Evolutionary conservation across 2,329 filamentous ascomycete species (phyloP).

Genomic region (Fusarium subtropicale): DNA sequence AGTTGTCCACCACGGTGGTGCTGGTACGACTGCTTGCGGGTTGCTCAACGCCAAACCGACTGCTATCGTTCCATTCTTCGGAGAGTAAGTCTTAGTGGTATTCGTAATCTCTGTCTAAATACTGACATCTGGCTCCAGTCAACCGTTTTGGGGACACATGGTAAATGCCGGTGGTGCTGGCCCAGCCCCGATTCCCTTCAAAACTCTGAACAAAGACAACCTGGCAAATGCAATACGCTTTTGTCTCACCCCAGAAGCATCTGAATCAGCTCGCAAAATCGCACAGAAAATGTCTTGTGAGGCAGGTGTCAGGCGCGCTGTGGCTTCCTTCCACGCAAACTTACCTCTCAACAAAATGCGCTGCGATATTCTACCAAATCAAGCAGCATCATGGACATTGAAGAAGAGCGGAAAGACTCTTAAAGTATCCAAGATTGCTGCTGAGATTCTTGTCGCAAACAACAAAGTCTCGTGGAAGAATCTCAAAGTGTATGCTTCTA

Average conservation of each 20-base stretch:
- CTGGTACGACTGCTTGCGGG: not conserved
- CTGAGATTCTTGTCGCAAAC: slow-evolving; percentile 21
- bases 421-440: slow-evolving; percentile 31
- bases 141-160: slow-evolving; percentile 42
- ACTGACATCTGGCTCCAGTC: not conserved
- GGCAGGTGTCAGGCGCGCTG: slow-evolving; percentile 31
- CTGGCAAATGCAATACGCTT: slow-evolving; percentile 26
- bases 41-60: not conserved
- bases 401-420: slow-evolving; percentile 14
- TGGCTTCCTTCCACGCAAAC: slow-evolving; percentile 41
- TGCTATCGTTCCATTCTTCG: slow-evolving; percentile 66
- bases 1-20: not conserved
- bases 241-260: slow-evolving; percentile 22
- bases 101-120: accelerated
- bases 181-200: slow-evolving; percentile 28
- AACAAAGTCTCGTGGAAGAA: slow-evolving; percentile 30
- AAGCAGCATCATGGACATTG: slow-evolving; percentile 19
- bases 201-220: slow-evolving; percentile 16
- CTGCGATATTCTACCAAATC: slow-evolving; percentile 28
- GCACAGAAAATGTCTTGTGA: slow-evolving; percentile 33
- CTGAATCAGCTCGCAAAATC: slow-evolving; percentile 10
- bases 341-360: slow-evolving; percentile 33
- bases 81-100: slow-evolving; percentile 45
- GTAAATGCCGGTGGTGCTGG: slow-evolving; percentile 25
- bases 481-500: slow-evolving; percentile 5